Base-by-base conservation (phyloP, 495 filamentous ascomycete genomes). In the Aspergillus sparsus region DNA sequence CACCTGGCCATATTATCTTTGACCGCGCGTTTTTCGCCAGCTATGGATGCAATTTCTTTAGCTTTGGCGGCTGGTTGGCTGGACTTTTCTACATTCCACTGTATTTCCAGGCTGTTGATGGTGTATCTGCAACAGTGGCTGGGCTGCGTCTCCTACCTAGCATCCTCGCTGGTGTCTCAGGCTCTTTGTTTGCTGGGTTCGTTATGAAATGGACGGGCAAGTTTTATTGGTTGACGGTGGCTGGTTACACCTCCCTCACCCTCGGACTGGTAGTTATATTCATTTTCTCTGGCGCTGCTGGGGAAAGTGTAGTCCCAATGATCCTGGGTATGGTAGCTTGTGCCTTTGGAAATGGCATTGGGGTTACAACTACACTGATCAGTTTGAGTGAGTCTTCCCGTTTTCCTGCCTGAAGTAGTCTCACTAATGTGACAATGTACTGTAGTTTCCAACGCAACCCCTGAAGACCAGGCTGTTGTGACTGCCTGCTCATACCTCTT, bases 401-500 rank as follows among this genome's bases (percentile, higher is more conserved):
- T 18, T 7, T 16, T 33, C 12, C 13, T 10, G 10, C n/a, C 27
- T n/a, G 37, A 15, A 33, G 21, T 16, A 21, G 4, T 11, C 12
- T 31, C 37, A 21, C 58, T 54, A 39, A 60, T 15, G 37, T 33
- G 44, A 47, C 15, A 21, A 49, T 15, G 80, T 39, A 75, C 72
- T 35, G 56, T 82, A 63, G 87, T 95, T 64, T 85, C 89, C 34
- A 92, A 93, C 64, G 82, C 87, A 0, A 73, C 80, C 7, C 77
- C 73, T 0, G 80, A 82, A 41, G 90, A 94, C 62, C 86, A 90
- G 58, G 91, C 91, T 0, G 81, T 95, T 3, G 87, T 87, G 3
- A 93, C 90, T 11, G 92, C 92, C 2, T 92, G 89, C 69, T 90
- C 85, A 2, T 96, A 95, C 70, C 82, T 95, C 2, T 96, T 96